Evolutionary conservation across 2,329 filamentous ascomycete genomes (phyloP), one percentile per base, ranked within the genome.

Genomic region (Diaporthe aspalathi): DNA sequence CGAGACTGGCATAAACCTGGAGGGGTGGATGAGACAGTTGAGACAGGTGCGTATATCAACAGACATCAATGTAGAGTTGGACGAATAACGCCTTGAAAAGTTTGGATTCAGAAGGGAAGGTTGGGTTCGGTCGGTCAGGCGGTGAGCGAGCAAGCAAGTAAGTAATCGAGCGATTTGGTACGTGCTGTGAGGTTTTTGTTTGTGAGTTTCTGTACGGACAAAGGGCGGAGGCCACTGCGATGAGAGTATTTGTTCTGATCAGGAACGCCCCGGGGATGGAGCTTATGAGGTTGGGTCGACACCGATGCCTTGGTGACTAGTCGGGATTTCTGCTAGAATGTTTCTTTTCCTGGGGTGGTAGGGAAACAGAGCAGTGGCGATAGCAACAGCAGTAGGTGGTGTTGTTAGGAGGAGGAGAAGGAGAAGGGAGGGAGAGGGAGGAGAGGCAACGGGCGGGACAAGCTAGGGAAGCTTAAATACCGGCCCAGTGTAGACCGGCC

Each of bases 1-100:
- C 77, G 86, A 88, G 76, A 86, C 81, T 81, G 86, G 83, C 86
- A 87, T 88, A 81, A 87, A 88, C 79, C 86, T 86, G 76, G 84
- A 85, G 72, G 86, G 86, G 80, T 88, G 85, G 78, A 85, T 84
- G 78, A 88, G 83, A 80, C 86, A 88, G 74, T 88, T 84, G 78
- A 88, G 85, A 80, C 85, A 86, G 78, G 83, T 84, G 75, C 86
- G 86, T 76, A 86, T 79, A 82, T 88, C 85, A 87, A 87, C 84
- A 85, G 86, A 88, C 86, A 88, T 88, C 86, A 88, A 87, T 85
- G 77, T 85, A 78, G 84, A 80, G 75, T 81, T 69, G 3, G 69
- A 65, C 69, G 43, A 54, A 29, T 57, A 38, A 60, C 68, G 63
- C 66, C 65, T 65, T 16, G 65, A 45, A 56, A 32, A 47, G 60